Evolutionary conservation across 495 filamentous ascomycete species (phyloP), one percentile per base, ranked within the genome.

Genomic region (Podospora sp.): DNA sequence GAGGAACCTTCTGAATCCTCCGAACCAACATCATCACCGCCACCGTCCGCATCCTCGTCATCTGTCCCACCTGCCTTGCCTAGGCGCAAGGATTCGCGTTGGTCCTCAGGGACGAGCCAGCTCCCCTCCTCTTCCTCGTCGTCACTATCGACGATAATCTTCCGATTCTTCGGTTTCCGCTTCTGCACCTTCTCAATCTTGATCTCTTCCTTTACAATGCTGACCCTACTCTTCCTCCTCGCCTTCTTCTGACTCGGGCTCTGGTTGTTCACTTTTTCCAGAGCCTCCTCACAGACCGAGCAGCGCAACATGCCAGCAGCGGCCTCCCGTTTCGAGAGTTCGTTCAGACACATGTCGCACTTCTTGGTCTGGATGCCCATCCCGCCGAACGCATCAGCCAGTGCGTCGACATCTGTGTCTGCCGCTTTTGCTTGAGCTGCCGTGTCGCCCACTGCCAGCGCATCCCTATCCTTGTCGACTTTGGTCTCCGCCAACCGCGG

Each of bases 11-110:
- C 75, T 0, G 81, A 83, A 67, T 90, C 91, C 22, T 89, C 88
- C 6, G 90, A 89, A 29, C 81, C 82, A 27, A 97, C 79, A 77
- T 87, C 90, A 62, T 94, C 90, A 20, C 92, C 93, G 22, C 90
- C 91, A 27, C 92, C 92, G 71, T 97, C 93, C 20, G 90, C 86
- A 78, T 96, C 83, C 72, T 96, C 93, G 69, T 97, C 93, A 51
- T 94, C 92, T 6, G 84, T 85, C 14, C 91, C 93, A 20, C 92
- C 93, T 46, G 90, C 91, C 74, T 89, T 90, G 29, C 91, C 93
- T 59, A 95, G 83, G 49, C 81, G 81, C 3, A 84, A 62, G 2
- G 81, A 68, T 3, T 81, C 79, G 62, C 84, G 86, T 69, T 94
- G 79, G 20, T 83, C 76, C 53, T 89, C 86, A 0, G 87, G 83